phyloP scores from a whole-genome alignment of 2,329 filamentous ascomycete species.

The Byssoonygena ceratinophila region DNA sequence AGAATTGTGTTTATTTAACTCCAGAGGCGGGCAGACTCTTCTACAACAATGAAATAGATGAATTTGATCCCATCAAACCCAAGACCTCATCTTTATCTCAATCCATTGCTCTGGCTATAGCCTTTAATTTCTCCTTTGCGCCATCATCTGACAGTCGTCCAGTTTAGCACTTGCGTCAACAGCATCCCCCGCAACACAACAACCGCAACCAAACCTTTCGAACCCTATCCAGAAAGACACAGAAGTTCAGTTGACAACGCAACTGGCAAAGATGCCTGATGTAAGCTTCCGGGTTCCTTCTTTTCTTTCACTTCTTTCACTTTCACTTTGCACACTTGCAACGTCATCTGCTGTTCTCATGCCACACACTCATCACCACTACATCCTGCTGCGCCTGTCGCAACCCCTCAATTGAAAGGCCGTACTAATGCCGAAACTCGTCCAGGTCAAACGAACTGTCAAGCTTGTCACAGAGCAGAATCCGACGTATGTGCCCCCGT shows the following conservation, averaged over 20 bases:
- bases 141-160: background rate
- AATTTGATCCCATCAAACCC: background rate
- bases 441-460: slow-evolving; percentile 67
- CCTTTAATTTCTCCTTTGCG: background rate
- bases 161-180: background rate
- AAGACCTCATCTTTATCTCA: background rate
- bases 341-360: background rate
- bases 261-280: slow-evolving; percentile 35
- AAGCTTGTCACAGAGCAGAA: slow-evolving; percentile 89
- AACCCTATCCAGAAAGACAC: background rate
- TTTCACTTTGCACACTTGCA: slow-evolving; percentile 1
- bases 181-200: background rate
- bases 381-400: background rate
- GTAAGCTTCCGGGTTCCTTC: slow-evolving; percentile 24
- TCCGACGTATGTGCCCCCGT: slow-evolving; percentile 57
- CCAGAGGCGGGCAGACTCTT: background rate
- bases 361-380: background rate
- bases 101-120: background rate
- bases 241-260: background rate
- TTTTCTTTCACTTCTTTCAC: background rate
- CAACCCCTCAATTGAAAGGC: background rate
- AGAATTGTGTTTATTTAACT: no score
- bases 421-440: background rate
- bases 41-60: background rate
- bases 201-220: background rate